phyloP scores from a whole-genome alignment of 225 moss, liverwort and hornwort species.

The Pseudisothecium myosuroides region DNA sequence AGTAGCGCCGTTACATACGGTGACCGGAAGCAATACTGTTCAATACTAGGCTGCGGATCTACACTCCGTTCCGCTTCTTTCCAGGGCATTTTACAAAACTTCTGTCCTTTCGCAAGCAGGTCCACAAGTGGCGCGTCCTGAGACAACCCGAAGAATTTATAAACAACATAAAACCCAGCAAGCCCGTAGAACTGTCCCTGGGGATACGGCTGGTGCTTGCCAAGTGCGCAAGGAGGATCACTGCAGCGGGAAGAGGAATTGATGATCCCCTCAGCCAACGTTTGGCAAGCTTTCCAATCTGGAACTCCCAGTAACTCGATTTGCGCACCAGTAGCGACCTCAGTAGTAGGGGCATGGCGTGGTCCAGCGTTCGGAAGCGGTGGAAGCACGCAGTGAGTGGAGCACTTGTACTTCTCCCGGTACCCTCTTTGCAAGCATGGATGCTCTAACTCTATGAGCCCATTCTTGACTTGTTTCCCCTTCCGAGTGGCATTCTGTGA shows the following conservation, averaged over 20 bases:
- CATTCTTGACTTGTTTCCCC: background rate
- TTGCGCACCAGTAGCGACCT: slow-evolving; percentile 8
- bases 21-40: slow-evolving; percentile 93
- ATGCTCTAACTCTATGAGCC: slow-evolving; percentile 36
- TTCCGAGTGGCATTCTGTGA: slow-evolving; percentile 6
- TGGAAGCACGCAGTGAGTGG: slow-evolving; percentile 58
- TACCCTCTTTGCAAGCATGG: slow-evolving; percentile 90
- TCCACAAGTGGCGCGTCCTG: slow-evolving; percentile 65
- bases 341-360: slow-evolving; percentile 19
- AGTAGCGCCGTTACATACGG: slow-evolving; percentile 81
- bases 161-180: slow-evolving; percentile 92
- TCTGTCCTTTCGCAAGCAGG: slow-evolving; percentile 57
- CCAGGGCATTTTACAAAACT: slow-evolving; percentile 75
- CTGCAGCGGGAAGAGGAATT: slow-evolving; percentile 44
- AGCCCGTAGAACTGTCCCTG: slow-evolving; percentile 78
- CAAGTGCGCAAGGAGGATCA: slow-evolving; percentile 65
- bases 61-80: slow-evolving; percentile 65
- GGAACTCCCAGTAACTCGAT: slow-evolving; percentile 70
- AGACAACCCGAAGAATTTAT: slow-evolving; percentile 80
- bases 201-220: slow-evolving; percentile 77
- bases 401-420: slow-evolving; percentile 52
- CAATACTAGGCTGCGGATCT: slow-evolving; percentile 78
- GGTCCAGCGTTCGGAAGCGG: slow-evolving; percentile 29
- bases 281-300: slow-evolving; percentile 63
- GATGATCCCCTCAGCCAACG: slow-evolving; percentile 52